Evolutionary conservation across 2,329 filamentous ascomycete genomes (phyloP).

Genomic region (Ascochyta lentis): DNA sequence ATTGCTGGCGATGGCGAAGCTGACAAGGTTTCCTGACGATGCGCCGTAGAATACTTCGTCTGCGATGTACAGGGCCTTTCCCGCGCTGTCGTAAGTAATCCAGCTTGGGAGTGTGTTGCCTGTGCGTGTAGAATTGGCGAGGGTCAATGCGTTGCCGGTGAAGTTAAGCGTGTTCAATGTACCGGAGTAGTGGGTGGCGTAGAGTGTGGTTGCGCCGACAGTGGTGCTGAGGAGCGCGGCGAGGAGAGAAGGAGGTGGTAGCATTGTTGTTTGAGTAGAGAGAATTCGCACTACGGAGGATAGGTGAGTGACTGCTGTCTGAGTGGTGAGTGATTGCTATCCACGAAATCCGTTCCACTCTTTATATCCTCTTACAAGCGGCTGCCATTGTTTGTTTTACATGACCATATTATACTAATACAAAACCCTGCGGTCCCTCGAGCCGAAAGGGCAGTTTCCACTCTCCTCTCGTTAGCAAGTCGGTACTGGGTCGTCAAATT

Average conservation of each 20-base stretch:
- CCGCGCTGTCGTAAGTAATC: slow-evolving; percentile 39
- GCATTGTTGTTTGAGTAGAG: no score
- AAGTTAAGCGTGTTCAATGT: slow-evolving; percentile 40
- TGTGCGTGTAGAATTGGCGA: slow-evolving; percentile 27
- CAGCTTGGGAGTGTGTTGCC: slow-evolving; percentile 39
- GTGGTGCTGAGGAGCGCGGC: slow-evolving; percentile 31
- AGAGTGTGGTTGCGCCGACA: slow-evolving; percentile 37
- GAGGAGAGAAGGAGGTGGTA: slow-evolving; percentile 10
- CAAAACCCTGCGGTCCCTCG: not conserved
- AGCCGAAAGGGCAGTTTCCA: not conserved
- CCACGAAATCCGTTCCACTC: no score
- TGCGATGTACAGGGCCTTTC: slow-evolving; percentile 36
- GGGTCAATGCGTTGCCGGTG: slow-evolving; percentile 29
- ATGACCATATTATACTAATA: no score
- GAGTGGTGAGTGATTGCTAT: no score
- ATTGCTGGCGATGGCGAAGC: slow-evolving; percentile 35
- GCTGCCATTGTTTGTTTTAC: no score
- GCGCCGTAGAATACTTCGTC: slow-evolving; percentile 34
- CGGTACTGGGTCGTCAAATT: slow-evolving; percentile 19
- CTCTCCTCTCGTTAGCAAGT: slow-evolving; percentile 13
- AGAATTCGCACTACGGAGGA: no score
- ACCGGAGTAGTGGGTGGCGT: slow-evolving; percentile 41
- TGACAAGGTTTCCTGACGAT: slow-evolving; percentile 29
- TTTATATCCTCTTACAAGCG: no score
- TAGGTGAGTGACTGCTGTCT: no score